phyloP scores from a whole-genome alignment of 2,329 filamentous ascomycete species.

The Ceratocystis huliohia region DNA sequence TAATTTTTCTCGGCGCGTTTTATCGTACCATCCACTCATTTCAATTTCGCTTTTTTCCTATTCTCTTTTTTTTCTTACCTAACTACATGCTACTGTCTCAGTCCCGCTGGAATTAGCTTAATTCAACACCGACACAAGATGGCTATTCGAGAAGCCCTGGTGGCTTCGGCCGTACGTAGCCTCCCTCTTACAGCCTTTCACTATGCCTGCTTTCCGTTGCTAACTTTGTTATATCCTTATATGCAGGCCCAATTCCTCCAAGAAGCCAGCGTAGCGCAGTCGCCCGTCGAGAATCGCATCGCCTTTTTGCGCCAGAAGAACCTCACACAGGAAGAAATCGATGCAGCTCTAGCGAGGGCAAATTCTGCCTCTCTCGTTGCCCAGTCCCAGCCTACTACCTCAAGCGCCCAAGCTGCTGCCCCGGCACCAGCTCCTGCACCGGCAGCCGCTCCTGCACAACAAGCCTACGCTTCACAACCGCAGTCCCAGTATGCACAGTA shows the following conservation, averaged over 20 bases:
- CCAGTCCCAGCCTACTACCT: background rate
- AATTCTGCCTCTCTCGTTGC: conserved; percentile 46
- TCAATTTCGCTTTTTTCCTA: background rate
- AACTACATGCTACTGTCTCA: background rate
- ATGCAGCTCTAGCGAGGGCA: conserved; percentile 64
- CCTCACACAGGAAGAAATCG: conserved; percentile 89
- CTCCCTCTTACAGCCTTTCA: background rate
- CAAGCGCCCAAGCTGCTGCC: conserved; percentile 32
- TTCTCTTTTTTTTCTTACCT: background rate
- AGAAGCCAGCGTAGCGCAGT: conserved; percentile 79
- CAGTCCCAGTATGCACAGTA: conserved; percentile 34
- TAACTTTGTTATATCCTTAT: conserved; percentile 21
- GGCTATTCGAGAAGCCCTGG: conserved; percentile 87
- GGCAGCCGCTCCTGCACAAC: conserved; percentile 40
- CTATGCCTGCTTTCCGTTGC: background rate
- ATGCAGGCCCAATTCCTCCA: conserved; percentile 55
- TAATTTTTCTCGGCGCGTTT: conserved; percentile 7
- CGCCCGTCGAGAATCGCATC: conserved; percentile 83
- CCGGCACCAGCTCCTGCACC: conserved; percentile 64
- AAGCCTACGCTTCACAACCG: conserved; percentile 30
- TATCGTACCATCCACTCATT: conserved; percentile 13
- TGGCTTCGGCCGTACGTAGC: conserved; percentile 59
- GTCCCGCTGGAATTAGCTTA: background rate
- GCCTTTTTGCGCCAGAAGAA: conserved; percentile 95
- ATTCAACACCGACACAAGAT: conserved; percentile 32